Percentiles rank a stretch among this genome's conserved stretches.
Conservation (phyloP, 2,329 filamentous ascomycete genomes). For the Phaeosphaeriaceae sp. region DNA sequence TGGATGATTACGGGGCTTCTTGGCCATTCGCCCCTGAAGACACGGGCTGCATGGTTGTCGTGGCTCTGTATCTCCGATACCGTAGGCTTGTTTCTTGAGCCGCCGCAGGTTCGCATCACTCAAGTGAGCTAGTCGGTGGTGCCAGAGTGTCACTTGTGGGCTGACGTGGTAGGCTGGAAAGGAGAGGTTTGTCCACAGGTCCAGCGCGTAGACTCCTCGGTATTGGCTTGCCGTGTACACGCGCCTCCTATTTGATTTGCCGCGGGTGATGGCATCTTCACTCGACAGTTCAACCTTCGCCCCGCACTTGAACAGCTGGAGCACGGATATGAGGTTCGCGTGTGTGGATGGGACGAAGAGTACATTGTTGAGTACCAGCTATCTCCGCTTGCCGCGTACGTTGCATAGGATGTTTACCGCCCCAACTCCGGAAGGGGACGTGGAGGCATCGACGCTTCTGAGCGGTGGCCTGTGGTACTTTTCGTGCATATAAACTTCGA, state of each 20-base stretch:
- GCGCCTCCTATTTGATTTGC: background rate
- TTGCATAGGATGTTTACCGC: background rate
- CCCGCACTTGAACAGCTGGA: constrained; percentile 2
- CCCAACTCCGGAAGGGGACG: background rate
- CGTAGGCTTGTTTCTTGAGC: constrained; percentile 13
- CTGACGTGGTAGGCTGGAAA: constrained; percentile 11
- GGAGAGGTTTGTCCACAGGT: background rate
- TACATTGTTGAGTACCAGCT: constrained; percentile 10
- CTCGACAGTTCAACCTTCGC: background rate
- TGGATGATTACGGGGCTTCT: constrained; percentile 4
- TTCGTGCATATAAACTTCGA: constrained; percentile 7
- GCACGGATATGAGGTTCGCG: constrained; percentile 7
- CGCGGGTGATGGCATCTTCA: background rate
- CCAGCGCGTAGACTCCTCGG: constrained; percentile 5
- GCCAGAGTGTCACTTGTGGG: constrained; percentile 4
- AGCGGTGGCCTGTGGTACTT: background rate
- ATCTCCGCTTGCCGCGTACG: background rate
- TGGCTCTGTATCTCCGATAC: constrained; percentile 11
- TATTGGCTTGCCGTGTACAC: constrained; percentile 1
- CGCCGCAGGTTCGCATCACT: constrained; percentile 9
- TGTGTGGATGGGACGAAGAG: constrained; percentile 9
- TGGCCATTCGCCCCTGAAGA: constrained; percentile 8
- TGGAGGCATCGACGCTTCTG: background rate
- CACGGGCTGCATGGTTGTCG: constrained; percentile 12
- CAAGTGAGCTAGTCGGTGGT: constrained; percentile 7